Percentiles rank a stretch among this genome's conserved stretches.
Conservation (phyloP, 495 filamentous ascomycete genomes). For the Neurospora terricola region DNA sequence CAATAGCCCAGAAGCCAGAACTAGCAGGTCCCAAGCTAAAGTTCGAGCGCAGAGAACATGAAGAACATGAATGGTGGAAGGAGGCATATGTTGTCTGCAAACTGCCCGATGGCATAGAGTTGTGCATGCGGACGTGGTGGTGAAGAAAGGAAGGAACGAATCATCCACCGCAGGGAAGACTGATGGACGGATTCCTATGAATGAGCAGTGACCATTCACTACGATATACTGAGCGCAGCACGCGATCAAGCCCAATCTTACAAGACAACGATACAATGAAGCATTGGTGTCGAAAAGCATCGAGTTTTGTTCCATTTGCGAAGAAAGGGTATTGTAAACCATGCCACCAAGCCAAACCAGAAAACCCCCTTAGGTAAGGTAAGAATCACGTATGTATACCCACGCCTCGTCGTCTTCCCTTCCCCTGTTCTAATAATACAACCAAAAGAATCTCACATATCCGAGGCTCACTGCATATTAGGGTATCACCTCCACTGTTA, state of each 20-base stretch:
- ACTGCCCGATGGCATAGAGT: not conserved
- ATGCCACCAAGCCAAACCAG: not conserved
- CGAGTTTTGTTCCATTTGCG: not conserved
- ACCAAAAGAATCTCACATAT: not conserved
- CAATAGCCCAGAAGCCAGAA: not conserved
- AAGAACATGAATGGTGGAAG: not conserved
- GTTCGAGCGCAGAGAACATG: rapidly evolving
- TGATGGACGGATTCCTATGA: too few relatives aligned
- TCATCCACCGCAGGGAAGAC: not conserved
- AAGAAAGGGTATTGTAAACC: not conserved
- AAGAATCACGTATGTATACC: not conserved
- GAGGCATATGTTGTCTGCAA: not conserved
- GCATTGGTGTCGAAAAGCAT: not conserved
- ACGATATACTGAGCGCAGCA: not conserved
- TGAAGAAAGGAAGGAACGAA: not conserved
- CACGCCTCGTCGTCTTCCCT: not conserved
- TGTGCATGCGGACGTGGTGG: not conserved
- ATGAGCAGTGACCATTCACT: too few relatives aligned
- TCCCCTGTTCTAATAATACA: not conserved
- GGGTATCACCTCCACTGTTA: not conserved
- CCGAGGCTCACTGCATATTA: not conserved
- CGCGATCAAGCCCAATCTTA: not conserved
- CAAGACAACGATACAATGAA: not conserved
- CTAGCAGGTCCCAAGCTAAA: not conserved
- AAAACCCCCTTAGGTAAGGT: not conserved